Conservation (phyloP, 176 grass and related monocot genomes). For the Otatea glauca region DNA sequence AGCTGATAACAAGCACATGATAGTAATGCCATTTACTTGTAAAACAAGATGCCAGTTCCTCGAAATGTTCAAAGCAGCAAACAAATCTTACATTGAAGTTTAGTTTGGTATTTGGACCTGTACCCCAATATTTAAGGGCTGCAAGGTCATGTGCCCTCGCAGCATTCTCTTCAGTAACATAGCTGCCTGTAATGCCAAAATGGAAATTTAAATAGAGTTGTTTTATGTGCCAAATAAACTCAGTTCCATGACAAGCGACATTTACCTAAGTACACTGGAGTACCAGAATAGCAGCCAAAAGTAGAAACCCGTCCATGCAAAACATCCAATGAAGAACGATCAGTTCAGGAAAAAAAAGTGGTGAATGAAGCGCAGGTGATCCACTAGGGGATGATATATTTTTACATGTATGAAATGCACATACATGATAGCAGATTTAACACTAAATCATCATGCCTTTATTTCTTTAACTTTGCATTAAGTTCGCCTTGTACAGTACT, state of each 20-base stretch:
- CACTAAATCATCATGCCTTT: neutral
- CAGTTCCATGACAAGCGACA: neutral
- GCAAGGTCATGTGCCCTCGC: conserved; percentile 94
- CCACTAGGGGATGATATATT: neutral
- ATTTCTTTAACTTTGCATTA: neutral
- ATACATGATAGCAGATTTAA: neutral
- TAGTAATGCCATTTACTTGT: conserved; percentile 11
- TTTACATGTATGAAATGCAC: neutral
- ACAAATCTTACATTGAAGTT: conserved; percentile 82
- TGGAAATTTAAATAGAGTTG: conserved; percentile 34
- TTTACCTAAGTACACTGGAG: conserved; percentile 92
- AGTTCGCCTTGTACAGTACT: neutral
- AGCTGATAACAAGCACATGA: conserved; percentile 46
- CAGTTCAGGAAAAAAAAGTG: neutral
- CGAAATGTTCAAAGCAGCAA: conserved; percentile 13
- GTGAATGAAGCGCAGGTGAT: neutral
- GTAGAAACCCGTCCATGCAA: conserved; percentile 35
- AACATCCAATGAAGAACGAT: conserved; percentile 34
- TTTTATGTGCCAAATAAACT: conserved; percentile 37
- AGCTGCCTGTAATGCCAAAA: conserved; percentile 71
- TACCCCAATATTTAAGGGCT: conserved; percentile 92
- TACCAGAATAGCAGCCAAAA: conserved; percentile 33
- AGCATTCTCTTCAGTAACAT: conserved; percentile 93
- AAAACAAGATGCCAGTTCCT: conserved; percentile 38
- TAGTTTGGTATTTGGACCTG: conserved; percentile 64